These are phyloP conservation scores for Botrytis aclada DNA, from an alignment of 2,329 filamentous ascomycete species.

Conservation along the genomic window DNA sequence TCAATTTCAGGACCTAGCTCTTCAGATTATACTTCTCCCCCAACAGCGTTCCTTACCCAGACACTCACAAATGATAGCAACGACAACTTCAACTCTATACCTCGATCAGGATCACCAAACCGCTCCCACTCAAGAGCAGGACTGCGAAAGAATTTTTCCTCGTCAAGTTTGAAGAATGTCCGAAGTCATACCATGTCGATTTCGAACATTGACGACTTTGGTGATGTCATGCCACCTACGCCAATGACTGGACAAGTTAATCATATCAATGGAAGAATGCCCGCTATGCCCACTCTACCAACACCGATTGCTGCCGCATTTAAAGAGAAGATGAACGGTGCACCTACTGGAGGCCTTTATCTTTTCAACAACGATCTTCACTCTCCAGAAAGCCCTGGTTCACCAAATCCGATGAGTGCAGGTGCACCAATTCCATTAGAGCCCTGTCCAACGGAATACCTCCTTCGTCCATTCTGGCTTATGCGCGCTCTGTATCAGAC, in stretches of 20 bases:
- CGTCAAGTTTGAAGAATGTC: conserved; percentile 67
- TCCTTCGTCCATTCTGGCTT: conserved; percentile 95
- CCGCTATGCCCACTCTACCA: conserved; percentile 61
- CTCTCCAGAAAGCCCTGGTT: conserved; percentile 59
- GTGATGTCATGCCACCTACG: conserved; percentile 69
- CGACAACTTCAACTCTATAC: conserved; percentile 35
- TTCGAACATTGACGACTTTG: conserved; percentile 53
- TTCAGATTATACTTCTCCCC: conserved; percentile 32
- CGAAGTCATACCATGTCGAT: conserved; percentile 72
- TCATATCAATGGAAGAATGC: conserved; percentile 47
- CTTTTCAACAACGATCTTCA: conserved; percentile 84
- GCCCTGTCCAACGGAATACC: conserved; percentile 82
- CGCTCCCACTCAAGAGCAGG: conserved; percentile 43
- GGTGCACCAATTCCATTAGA: conserved; percentile 78
- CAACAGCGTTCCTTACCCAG: conserved; percentile 36
- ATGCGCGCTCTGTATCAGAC: conserved; percentile 95
- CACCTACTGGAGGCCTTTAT: conserved; percentile 65
- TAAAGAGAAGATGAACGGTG: conserved; percentile 53
- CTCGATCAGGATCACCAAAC: conserved; percentile 53
- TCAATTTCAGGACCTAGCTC: conserved; percentile 34
- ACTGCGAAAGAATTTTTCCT: conserved; percentile 67
- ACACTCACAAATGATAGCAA: conserved; percentile 34
- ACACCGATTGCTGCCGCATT: conserved; percentile 66
- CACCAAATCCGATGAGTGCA: conserved; percentile 58
- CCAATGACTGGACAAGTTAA: conserved; percentile 56